These are phyloP conservation scores for Boletus reticuloceps DNA, from an alignment of 768 basidiomycete genomes.

Conservation along the genomic window DNA sequence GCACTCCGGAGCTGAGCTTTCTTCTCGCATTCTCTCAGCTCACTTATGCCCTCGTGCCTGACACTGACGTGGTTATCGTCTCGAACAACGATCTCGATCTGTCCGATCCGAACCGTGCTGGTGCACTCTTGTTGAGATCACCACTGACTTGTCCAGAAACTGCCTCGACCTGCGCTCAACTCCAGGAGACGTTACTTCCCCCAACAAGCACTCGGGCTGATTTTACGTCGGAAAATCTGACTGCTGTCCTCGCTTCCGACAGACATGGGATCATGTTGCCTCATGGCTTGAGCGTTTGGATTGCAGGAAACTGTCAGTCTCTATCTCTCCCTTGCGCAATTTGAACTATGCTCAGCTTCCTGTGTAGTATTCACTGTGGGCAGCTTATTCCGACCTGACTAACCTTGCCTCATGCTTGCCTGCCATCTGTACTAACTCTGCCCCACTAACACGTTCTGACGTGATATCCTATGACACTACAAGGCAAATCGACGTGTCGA, in stretches of 20 bases:
- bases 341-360: neutral
- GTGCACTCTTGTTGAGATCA: conserved; percentile 8
- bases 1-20: neutral
- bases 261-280: neutral
- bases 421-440: conserved; percentile 20
- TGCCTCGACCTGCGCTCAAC: neutral
- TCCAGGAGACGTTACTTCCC: conserved; percentile 10
- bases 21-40: neutral
- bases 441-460: conserved; percentile 14
- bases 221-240: conserved; percentile 2
- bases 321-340: too few species aligned
- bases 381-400: neutral
- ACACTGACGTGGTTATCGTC: conserved; percentile 8
- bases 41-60: neutral
- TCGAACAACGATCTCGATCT: conserved; percentile 15
- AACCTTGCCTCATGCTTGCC: neutral
- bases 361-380: conserved; percentile 1
- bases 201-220: neutral
- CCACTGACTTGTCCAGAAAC: neutral
- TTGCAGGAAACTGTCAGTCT: conserved; percentile 3
- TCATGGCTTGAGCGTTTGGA: neutral
- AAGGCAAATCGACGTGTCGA: too few species aligned
- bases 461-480: conserved; percentile 13
- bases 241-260: neutral
- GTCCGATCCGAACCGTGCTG: conserved; percentile 1